Conservation (phyloP, 2,329 filamentous ascomycete species). For the Fusarium burgessii region DNA sequence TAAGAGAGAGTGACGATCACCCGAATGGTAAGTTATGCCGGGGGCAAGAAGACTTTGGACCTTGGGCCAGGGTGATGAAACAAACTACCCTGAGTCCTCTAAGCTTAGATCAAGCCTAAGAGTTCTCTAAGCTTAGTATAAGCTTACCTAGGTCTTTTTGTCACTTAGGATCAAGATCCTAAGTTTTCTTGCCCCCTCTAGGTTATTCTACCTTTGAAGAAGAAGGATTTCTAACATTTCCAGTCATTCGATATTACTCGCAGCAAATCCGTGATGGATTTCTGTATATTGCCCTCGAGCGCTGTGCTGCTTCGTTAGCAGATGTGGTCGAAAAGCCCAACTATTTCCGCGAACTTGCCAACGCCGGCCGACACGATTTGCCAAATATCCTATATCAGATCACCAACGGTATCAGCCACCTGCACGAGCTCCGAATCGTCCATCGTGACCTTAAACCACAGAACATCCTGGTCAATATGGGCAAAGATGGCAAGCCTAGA, state of each 20-base stretch:
- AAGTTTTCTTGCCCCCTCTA: conserved; percentile 45
- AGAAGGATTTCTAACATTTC: conserved; percentile 27
- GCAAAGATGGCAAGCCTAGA: conserved; percentile 77
- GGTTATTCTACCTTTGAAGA: conserved; percentile 15
- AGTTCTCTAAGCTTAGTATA: too few relatives aligned
- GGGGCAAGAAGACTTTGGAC: too few relatives aligned
- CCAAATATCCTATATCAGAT: conserved; percentile 89
- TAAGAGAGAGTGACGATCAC: conserved; percentile 95
- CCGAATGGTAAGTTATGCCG: conserved; percentile 72
- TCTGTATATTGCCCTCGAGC: conserved; percentile 94
- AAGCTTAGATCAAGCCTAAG: too few relatives aligned
- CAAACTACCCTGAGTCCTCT: too few relatives aligned
- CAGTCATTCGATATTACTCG: conserved; percentile 94
- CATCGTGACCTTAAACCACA: conserved; percentile 98
- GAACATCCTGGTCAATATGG: conserved; percentile 89
- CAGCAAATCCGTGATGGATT: conserved; percentile 91
- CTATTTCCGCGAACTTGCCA: conserved; percentile 75
- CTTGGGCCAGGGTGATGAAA: too few relatives aligned
- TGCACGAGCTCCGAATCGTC: conserved; percentile 93
- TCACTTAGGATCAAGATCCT: too few relatives aligned
- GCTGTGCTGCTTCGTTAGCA: conserved; percentile 92
- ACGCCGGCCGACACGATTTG: conserved; percentile 79
- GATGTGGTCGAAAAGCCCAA: conserved; percentile 86
- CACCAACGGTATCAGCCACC: conserved; percentile 85
- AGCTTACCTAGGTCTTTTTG: too few relatives aligned